These are phyloP conservation scores for Ormosia semicastrata DNA, from an alignment of 306 rosid genomes.

Conservation along the genomic window DNA sequence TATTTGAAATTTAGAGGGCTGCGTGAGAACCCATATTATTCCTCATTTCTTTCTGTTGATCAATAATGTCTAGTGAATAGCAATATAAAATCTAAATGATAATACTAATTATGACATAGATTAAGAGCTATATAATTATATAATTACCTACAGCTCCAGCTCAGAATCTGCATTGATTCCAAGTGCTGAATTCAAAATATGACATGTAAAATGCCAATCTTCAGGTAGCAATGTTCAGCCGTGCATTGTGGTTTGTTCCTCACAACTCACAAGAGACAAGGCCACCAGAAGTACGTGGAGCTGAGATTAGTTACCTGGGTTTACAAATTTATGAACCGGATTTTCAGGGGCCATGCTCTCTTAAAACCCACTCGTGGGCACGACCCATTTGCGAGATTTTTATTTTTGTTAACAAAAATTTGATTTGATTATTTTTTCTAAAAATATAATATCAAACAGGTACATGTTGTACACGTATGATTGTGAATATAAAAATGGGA, in stretches of 20 bases:
- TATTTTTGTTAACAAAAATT: not conserved
- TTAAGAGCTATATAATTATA: not conserved
- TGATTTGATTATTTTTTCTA: not conserved
- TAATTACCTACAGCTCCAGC: conserved; percentile 33
- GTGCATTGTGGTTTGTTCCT: conserved; percentile 40
- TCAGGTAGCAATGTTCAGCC: conserved; percentile 16
- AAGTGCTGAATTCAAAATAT: conserved; percentile 27
- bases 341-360: conserved; percentile 56
- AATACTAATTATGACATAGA: conserved; percentile 10
- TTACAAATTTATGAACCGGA: conserved; percentile 45
- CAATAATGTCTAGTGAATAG: conserved; percentile 16
- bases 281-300: conserved; percentile 31
- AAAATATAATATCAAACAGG: not conserved
- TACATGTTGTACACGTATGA: conserved; percentile 37
- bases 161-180: conserved; percentile 38
- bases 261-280: conserved; percentile 54
- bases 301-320: conserved; percentile 54
- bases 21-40: conserved; percentile 37
- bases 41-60: not conserved
- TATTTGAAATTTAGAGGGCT: conserved; percentile 39
- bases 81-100: conserved; percentile 10
- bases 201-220: conserved; percentile 36
- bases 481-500: conserved; percentile 27
- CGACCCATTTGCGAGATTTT: conserved; percentile 40
- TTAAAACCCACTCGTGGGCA: conserved; percentile 67